These are phyloP conservation scores for Clarkia xantiana DNA, from an alignment of 345 rosid genomes.

Conservation along the genomic window DNA sequence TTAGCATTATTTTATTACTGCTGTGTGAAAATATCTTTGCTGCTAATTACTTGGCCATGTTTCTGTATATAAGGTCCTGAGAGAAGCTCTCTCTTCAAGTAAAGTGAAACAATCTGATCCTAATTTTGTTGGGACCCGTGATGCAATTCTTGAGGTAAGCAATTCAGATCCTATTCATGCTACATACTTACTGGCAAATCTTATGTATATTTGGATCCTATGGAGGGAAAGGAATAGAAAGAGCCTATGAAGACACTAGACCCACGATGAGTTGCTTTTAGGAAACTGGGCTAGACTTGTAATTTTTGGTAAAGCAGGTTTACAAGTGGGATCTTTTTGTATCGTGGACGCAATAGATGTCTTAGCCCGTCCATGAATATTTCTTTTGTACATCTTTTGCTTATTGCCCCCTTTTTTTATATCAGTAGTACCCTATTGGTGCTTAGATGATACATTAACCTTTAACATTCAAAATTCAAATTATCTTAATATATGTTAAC, in stretches of 20 bases:
- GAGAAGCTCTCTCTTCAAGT: conserved; percentile 37
- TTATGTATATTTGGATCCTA: background rate
- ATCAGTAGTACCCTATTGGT: too few relatives aligned
- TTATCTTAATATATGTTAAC: background rate
- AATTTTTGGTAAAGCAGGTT: too few relatives aligned
- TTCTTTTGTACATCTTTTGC: too few relatives aligned
- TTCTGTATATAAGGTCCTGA: conserved; percentile 33
- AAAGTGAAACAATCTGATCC: conserved; percentile 27
- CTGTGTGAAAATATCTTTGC: background rate
- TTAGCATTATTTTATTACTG: background rate
- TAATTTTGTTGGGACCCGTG: conserved; percentile 53
- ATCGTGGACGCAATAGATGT: too few relatives aligned
- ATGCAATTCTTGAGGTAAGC: conserved; percentile 65
- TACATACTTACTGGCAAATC: background rate
- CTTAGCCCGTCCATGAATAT: too few relatives aligned
- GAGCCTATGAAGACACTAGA: too few relatives aligned
- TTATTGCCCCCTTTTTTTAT: too few relatives aligned
- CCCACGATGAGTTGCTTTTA: too few relatives aligned
- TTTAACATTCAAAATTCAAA: background rate
- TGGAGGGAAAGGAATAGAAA: background rate
- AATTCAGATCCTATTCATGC: background rate
- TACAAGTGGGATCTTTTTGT: too few relatives aligned
- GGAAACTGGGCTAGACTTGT: too few relatives aligned
- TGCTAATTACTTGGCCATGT: conserved; percentile 10
- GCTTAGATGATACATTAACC: background rate